phyloP scores from a whole-genome alignment of 306 rosid species.

The Crataegus laevigata region DNA sequence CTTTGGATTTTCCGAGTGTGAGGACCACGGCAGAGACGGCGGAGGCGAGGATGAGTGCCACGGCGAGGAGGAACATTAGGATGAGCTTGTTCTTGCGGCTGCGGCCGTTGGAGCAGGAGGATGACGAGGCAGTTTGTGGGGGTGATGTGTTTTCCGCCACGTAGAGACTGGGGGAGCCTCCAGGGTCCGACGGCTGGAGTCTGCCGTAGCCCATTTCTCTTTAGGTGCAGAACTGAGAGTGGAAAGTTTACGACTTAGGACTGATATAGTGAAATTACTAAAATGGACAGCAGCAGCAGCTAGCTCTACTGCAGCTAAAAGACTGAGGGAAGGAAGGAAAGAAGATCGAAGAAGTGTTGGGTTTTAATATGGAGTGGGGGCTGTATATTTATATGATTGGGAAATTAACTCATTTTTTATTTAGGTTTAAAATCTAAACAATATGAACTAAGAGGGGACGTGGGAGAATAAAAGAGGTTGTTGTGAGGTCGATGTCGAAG shows the following conservation, averaged over 20 bases:
- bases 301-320: not conserved
- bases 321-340: not conserved
- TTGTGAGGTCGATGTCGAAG: slow-evolving; percentile 49
- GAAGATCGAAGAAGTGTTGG: not conserved
- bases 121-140: not conserved
- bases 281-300: not conserved
- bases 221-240: not conserved
- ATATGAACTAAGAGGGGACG: not conserved
- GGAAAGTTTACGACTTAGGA: not conserved
- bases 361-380: slow-evolving; percentile 5
- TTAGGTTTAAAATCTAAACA: not conserved
- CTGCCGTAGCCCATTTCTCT: slow-evolving; percentile 54
- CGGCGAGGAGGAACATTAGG: slow-evolving; percentile 34
- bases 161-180: slow-evolving; percentile 4
- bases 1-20: slow-evolving; percentile 3
- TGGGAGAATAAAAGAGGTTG: slow-evolving; percentile 30
- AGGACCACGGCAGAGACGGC: slow-evolving; percentile 44
- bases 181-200: slow-evolving; percentile 22
- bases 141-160: not conserved
- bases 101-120: not conserved
- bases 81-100: slow-evolving; percentile 25
- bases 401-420: not conserved
- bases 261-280: not conserved
- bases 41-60: slow-evolving; percentile 45
- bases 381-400: not conserved